Percentiles rank a stretch among this genome's conserved stretches.
Evolutionary conservation across 2,329 filamentous ascomycete genomes (phyloP).

Genomic region (Exophiala xenobiotica): DNA sequence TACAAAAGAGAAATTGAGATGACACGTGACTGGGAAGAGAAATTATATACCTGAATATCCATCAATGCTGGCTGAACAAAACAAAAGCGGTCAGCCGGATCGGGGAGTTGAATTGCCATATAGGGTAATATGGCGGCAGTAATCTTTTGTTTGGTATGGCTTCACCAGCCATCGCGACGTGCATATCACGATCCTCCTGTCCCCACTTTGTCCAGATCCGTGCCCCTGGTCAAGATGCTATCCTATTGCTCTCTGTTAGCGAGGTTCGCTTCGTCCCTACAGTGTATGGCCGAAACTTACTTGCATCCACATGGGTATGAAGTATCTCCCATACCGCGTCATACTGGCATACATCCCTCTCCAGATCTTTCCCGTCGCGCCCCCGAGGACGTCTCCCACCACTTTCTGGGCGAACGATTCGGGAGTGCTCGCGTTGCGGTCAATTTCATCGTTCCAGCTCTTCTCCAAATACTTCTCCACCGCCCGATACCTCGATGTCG

Average conservation of each 20-base stretch:
- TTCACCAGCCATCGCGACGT: too few species aligned
- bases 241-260: not conserved
- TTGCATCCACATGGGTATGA: not conserved
- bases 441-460: not conserved
- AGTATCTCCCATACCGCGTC: constrained; percentile 2
- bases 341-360: constrained; percentile 25
- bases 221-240: not conserved
- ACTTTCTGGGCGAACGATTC: constrained; percentile 28
- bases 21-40: too few species aligned
- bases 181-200: not conserved
- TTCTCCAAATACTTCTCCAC: not conserved
- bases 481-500: not conserved
- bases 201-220: constrained; percentile 1
- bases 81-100: too few species aligned
- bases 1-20: too few species aligned
- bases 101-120: too few species aligned
- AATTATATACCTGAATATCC: too few species aligned
- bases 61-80: too few species aligned
- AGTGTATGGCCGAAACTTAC: not conserved
- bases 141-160: too few species aligned
- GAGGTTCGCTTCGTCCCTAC: not conserved
- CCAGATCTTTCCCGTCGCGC: constrained; percentile 27
- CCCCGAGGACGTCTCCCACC: constrained; percentile 31
- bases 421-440: not conserved
- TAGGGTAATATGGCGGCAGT: too few species aligned